Base-by-base conservation (phyloP, 345 rosid genomes). In the Aurinia saxatilis region DNA sequence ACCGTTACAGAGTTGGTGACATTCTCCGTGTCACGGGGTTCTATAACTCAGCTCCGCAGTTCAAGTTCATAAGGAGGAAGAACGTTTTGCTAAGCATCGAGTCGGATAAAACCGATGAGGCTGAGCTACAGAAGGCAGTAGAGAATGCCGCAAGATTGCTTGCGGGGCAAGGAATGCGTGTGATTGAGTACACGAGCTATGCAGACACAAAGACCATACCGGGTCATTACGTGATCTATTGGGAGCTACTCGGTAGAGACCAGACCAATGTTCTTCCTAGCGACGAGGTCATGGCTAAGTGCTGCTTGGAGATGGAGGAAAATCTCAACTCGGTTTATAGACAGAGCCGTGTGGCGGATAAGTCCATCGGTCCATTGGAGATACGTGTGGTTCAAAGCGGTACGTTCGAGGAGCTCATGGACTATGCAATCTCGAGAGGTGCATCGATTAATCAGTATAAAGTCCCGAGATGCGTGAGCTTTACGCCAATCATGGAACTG, bases 371-470 rank as follows among this genome's bases (percentile, higher is more conserved):
- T 15, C 97, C 98, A 1, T 63, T 92, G 10, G 98, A 92, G 80
- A 87, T 89, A 42, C 73, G 90, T 41, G 77, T 91, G 17, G 98
- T 91, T 29, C 53, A 72, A 46, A 82, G 61, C 50, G 98, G 98
- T 1, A 89, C 97, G 6, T 92, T 92, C 55, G 97, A 92, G 62
- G 95, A 92, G 65, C 78, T 91, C 1, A 91, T 91, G 98, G 98
- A 91, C 61, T 88, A 84, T 30, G 96, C 96, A 13, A 82, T 92
- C 13, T 82, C 93, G 11, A 78, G 95, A 50, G 97, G 93, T 2
- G 98, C 98, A 1, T 92, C 97, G 4, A 85, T 92, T 60, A 92
- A 89, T 18, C 97, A 92, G 55, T 92, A 89, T 63, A 92, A 91
- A 65, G 85, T 75, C 5, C 96, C 96, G 2, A 80, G 96, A 64